Evolutionary conservation across 164 flowering plant species (phyloP).

Genomic region (Magnolia officinalis): DNA sequence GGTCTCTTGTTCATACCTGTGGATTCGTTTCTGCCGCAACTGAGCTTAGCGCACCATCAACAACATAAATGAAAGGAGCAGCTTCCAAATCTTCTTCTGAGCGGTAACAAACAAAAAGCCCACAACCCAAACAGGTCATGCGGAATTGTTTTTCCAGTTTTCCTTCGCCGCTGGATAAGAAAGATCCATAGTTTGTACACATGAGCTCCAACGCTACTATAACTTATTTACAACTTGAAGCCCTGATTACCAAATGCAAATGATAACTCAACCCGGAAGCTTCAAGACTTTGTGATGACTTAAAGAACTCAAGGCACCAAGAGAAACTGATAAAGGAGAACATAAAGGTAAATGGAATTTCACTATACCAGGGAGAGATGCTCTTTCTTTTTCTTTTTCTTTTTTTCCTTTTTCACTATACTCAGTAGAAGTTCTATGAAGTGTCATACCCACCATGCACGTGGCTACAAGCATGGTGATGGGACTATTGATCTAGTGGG

Average conservation of each 20-base stretch:
- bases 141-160: conserved; percentile 90
- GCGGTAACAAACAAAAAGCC: conserved; percentile 88
- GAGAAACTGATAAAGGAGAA: neutral
- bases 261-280: conserved; percentile 10
- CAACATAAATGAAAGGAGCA: conserved; percentile 72
- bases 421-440: neutral
- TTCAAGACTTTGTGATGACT: neutral
- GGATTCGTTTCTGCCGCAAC: conserved; percentile 98
- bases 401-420: too few relatives aligned
- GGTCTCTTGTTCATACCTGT: conserved; percentile 44
- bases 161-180: conserved; percentile 80
- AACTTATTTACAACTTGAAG: conserved; percentile 19
- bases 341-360: neutral
- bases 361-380: neutral
- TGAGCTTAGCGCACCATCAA: conserved; percentile 91
- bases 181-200: conserved; percentile 19
- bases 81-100: conserved; percentile 78
- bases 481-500: neutral
- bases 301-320: neutral
- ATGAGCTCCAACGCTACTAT: conserved; percentile 18
- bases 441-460: neutral
- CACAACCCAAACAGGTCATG: conserved; percentile 89
- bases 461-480: neutral
- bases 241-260: conserved; percentile 21
- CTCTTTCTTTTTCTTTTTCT: too few relatives aligned